Evolutionary conservation across 2,329 filamentous ascomycete species (phyloP).

Genomic region (Clonostachys rosea): DNA sequence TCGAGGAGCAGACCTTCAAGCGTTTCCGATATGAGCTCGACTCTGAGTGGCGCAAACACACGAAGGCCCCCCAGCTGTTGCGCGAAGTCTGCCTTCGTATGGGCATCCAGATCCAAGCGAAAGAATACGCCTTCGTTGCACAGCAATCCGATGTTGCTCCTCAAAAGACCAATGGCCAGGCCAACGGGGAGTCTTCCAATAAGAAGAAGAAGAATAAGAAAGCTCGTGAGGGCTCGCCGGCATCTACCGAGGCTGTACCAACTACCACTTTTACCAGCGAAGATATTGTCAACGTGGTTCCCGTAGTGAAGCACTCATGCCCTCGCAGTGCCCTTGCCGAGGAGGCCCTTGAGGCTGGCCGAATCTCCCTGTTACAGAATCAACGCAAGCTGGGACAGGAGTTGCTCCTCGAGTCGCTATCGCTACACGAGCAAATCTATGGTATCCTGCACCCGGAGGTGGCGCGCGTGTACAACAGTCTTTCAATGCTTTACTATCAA

Average conservation of each 20-base stretch:
- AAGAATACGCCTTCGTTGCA: constrained; percentile 38
- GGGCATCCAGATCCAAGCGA: constrained; percentile 81
- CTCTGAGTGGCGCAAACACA: constrained; percentile 58
- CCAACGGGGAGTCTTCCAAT: constrained; percentile 28
- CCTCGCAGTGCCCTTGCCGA: constrained; percentile 89
- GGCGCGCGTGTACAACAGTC: constrained; percentile 86
- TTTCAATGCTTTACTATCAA: constrained; percentile 95
- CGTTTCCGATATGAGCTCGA: constrained; percentile 76
- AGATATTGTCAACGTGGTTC: constrained; percentile 89
- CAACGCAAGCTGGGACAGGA: constrained; percentile 96
- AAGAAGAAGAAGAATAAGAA: constrained; percentile 57
- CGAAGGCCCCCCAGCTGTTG: constrained; percentile 78
- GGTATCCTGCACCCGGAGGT: constrained; percentile 96
- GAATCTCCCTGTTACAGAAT: constrained; percentile 91
- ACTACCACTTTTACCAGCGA: constrained; percentile 64
- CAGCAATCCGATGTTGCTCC: constrained; percentile 11
- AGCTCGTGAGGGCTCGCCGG: constrained; percentile 47
- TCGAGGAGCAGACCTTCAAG: constrained; percentile 66
- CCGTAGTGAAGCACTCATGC: constrained; percentile 88
- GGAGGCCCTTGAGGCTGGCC: constrained; percentile 91
- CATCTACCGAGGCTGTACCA: constrained; percentile 29
- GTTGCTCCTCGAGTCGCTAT: constrained; percentile 89
- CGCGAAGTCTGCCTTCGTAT: constrained; percentile 87
- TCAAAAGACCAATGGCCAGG: constrained; percentile 29
- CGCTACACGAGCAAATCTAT: constrained; percentile 97